phyloP scores from a whole-genome alignment of 306 rosid species.

The Coriaria nepalensis region DNA sequence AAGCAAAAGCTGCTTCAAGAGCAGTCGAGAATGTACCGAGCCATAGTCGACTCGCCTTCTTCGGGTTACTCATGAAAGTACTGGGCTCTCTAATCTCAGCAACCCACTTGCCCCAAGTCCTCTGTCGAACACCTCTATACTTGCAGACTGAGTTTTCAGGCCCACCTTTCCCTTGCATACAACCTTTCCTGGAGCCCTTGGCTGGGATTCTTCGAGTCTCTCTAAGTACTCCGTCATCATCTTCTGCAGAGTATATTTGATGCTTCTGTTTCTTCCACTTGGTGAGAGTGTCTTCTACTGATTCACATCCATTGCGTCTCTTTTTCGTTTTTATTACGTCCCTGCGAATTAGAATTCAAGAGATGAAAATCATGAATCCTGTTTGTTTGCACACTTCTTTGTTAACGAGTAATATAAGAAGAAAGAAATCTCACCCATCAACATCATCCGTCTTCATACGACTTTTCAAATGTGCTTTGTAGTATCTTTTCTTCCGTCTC shows the following conservation, averaged over 20 bases:
- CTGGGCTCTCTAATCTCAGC: constrained; percentile 76
- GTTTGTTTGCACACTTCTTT: too few species aligned
- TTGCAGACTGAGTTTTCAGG: constrained; percentile 60
- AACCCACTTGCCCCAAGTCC: constrained; percentile 96
- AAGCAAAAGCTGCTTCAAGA: constrained; percentile 65
- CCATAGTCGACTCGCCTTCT: constrained; percentile 55
- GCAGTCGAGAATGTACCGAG: constrained; percentile 88
- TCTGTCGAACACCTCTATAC: constrained; percentile 80
- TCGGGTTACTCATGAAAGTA: constrained; percentile 7
- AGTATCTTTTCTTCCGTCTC: too few species aligned
- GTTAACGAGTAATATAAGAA: neutral
- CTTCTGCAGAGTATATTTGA: constrained; percentile 19
- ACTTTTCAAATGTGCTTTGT: too few species aligned
- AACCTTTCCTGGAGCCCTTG: constrained; percentile 70
- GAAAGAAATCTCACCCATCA: neutral
- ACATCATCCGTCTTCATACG: neutral
- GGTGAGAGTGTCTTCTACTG: constrained; percentile 40
- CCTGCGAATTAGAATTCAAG: constrained; percentile 13
- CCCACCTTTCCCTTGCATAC: constrained; percentile 93
- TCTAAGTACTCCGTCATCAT: constrained; percentile 26
- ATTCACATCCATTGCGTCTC: constrained; percentile 31
- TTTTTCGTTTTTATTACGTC: constrained; percentile 26
- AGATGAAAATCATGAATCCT: too few species aligned
- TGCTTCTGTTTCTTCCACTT: constrained; percentile 49
- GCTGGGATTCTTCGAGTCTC: constrained; percentile 29